These are phyloP conservation scores for Geoglossum glabrum DNA, from an alignment of 495 filamentous ascomycete species.

Conservation along the genomic window DNA sequence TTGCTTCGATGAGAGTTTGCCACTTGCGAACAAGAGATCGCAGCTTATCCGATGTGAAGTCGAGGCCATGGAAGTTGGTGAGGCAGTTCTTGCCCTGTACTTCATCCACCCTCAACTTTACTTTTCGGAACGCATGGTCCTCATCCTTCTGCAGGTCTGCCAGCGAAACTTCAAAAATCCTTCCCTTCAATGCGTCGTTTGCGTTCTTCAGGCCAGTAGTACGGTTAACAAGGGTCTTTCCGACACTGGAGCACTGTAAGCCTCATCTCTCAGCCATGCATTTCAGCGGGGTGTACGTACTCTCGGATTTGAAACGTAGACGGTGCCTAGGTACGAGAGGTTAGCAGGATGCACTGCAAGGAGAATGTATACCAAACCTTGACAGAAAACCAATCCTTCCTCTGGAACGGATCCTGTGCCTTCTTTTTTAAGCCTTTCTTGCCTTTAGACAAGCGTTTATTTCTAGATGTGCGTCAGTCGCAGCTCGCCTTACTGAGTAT, in stretches of 20 bases:
- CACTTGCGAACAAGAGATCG: constrained; percentile 97
- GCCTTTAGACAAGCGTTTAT: constrained; percentile 99
- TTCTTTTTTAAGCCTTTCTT: constrained; percentile 99
- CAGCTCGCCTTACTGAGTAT: neutral
- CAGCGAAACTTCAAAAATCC: constrained; percentile 96
- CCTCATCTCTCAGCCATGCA: constrained; percentile 1
- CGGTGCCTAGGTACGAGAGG: constrained; percentile 41
- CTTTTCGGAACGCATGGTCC: constrained; percentile 97
- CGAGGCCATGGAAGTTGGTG: constrained; percentile 99
- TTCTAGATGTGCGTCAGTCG: constrained; percentile 33
- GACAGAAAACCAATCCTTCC: constrained; percentile 97
- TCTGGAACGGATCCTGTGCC: constrained; percentile 84
- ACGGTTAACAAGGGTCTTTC: constrained; percentile 97
- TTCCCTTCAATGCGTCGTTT: constrained; percentile 94
- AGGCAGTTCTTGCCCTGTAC: constrained; percentile 99
- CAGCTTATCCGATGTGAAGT: constrained; percentile 99
- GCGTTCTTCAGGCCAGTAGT: constrained; percentile 99
- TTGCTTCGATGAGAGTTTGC: constrained; percentile 98
- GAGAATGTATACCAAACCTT: constrained; percentile 37
- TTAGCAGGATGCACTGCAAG: constrained; percentile 8
- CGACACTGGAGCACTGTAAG: constrained; percentile 43
- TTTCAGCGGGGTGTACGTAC: constrained; percentile 36
- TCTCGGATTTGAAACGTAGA: constrained; percentile 90
- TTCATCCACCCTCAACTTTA: constrained; percentile 96
- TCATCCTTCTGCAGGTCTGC: constrained; percentile 98